These are phyloP conservation scores for Trichocladium antarcticum DNA, from an alignment of 495 filamentous ascomycete species.

Conservation along the genomic window DNA sequence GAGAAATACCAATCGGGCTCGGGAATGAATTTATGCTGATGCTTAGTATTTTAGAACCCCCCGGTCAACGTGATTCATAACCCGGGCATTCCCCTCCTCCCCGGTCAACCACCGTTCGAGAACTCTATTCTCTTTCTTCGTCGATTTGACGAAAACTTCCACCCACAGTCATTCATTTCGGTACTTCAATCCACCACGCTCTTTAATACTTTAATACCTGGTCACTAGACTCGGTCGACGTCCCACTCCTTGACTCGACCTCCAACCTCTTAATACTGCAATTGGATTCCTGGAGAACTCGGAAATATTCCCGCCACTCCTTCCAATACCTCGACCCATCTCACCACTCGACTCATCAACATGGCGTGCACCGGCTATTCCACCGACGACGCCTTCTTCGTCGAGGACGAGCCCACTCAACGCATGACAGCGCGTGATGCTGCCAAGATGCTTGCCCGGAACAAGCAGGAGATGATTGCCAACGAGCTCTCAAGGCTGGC, in stretches of 20 bases:
- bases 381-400: slow-evolving; percentile 62
- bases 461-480: slow-evolving; percentile 72
- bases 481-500: slow-evolving; percentile 75
- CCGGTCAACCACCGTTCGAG: slow-evolving; percentile 25
- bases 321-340: slow-evolving; percentile 5
- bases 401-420: slow-evolving; percentile 57
- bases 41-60: slow-evolving; percentile 15
- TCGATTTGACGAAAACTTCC: slow-evolving; percentile 24
- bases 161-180: slow-evolving; percentile 41
- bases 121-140: slow-evolving; percentile 23
- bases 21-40: slow-evolving; percentile 18
- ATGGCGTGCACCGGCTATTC: slow-evolving; percentile 59
- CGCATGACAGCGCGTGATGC: slow-evolving; percentile 56
- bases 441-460: slow-evolving; percentile 58
- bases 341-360: slow-evolving; percentile 29
- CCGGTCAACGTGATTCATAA: slow-evolving; percentile 25
- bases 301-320: slow-evolving; percentile 21
- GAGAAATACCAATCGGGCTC: slow-evolving; percentile 1
- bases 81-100: slow-evolving; percentile 31
- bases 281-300: slow-evolving; percentile 42
- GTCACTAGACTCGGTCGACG: slow-evolving; percentile 30
- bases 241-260: slow-evolving; percentile 37
- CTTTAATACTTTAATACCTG: slow-evolving; percentile 45
- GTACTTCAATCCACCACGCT: slow-evolving; percentile 39
- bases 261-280: slow-evolving; percentile 17